Conservation (phyloP, 1,284 basidiomycete genomes). For the Puccinia triticina region DNA sequence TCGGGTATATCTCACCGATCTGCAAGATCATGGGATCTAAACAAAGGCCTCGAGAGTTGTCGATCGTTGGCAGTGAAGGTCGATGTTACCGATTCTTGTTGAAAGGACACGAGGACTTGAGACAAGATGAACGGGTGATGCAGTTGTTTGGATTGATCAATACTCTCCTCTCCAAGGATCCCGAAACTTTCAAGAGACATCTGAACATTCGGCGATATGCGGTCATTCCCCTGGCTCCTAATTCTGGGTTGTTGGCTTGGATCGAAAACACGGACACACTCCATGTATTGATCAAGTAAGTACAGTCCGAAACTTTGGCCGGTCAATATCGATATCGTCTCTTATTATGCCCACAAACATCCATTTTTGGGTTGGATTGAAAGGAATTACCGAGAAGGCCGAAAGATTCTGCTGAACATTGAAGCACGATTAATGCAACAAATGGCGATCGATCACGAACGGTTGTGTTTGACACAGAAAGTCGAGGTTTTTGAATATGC, state of each 20-base stretch:
- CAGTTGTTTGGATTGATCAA: conserved; percentile 98
- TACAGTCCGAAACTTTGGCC: neutral
- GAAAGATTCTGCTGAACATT: conserved; percentile 95
- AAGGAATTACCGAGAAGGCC: conserved; percentile 67
- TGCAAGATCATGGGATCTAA: conserved; percentile 95
- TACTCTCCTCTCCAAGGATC: conserved; percentile 87
- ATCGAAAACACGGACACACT: conserved; percentile 95
- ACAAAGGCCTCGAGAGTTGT: conserved; percentile 88
- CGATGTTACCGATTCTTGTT: conserved; percentile 89
- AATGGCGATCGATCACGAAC: conserved; percentile 99
- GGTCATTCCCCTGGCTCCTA: conserved; percentile 93
- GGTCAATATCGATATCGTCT: conserved; percentile 56
- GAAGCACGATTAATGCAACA: conserved; percentile 98
- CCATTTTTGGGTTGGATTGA: neutral
- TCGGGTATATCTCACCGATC: conserved; percentile 80
- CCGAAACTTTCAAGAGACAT: conserved; percentile 92
- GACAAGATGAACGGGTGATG: conserved; percentile 99
- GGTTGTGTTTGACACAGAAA: conserved; percentile 90
- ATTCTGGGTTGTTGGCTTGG: conserved; percentile 93
- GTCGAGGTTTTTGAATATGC: conserved; percentile 99
- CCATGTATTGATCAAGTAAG: conserved; percentile 89
- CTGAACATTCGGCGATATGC: conserved; percentile 91
- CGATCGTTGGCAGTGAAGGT: conserved; percentile 87
- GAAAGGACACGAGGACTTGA: conserved; percentile 98
- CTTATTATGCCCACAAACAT: neutral